phyloP scores from a whole-genome alignment of 192 early-diverging fungal genomes.

The Piromyces finnis region DNA sequence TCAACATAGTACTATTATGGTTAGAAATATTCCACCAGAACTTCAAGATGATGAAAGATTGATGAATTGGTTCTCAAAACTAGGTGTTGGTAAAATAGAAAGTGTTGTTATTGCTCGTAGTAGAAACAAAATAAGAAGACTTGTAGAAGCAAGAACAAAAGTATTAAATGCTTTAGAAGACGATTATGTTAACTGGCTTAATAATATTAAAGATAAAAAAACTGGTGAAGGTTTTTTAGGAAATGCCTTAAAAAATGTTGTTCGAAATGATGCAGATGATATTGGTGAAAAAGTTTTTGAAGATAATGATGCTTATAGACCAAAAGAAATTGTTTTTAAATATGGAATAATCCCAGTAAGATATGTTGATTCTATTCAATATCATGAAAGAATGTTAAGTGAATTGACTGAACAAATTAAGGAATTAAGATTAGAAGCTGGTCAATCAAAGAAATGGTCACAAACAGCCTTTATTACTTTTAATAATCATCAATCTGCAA shows the following conservation, averaged over 20 bases:
- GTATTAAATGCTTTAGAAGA: neutral
- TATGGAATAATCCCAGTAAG: neutral
- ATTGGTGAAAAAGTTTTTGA: neutral
- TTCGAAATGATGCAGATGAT: neutral
- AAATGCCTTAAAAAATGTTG: neutral
- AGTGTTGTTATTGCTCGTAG: conserved; percentile 10
- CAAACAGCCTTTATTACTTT: neutral
- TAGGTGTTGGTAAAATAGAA: conserved; percentile 22
- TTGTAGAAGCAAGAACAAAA: neutral
- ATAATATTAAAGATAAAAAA: neutral
- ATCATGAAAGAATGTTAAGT: neutral
- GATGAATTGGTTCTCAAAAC: conserved; percentile 15
- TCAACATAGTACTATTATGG: conserved; percentile 22
- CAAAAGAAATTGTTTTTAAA: neutral
- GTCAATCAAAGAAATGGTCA: neutral
- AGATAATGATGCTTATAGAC: neutral
- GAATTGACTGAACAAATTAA: neutral
- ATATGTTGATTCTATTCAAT: neutral
- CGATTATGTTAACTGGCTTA: neutral
- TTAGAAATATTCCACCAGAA: conserved; percentile 19
- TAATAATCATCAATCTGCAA: neutral
- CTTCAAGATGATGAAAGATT: conserved; percentile 18
- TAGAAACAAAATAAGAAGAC: neutral
- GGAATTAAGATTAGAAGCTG: neutral
- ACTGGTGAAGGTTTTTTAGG: neutral